Base-by-base conservation (phyloP, 306 rosid genomes). In the Cucurbita argyrosperma region DNA sequence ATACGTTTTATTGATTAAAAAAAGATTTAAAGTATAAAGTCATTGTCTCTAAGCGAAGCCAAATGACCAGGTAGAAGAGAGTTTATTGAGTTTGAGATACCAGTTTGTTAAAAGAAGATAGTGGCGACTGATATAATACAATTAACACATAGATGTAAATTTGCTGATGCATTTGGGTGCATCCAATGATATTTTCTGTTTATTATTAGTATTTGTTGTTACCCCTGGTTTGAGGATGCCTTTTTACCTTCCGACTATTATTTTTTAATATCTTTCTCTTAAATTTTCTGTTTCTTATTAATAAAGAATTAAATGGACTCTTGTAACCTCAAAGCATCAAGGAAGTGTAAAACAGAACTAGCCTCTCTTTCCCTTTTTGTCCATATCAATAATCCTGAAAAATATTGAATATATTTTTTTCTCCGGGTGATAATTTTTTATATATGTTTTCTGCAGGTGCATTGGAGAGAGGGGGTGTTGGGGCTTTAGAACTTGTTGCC, bases 401-500 rank as follows among this genome's bases (percentile, higher is more conserved):
- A 50, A 39, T 37, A 66, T 61, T 39, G 14, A 64, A n/a, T 16
- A 50, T 61, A 16, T 30, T 10, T 13, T 39, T 63, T 51, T 23
- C 10, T 46, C 47, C 21, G 45, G 40, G 73, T 42, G 38, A 47
- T 7, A 68, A 68, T 23, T 46, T 43, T 43, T 47, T 42, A 23
- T 68, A 47, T 26, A 49, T 21, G 21, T 46, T 68, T 67, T 47
- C 56, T 75, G 35, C 85, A 94, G 99, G 86, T 82, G 96, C 96
- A 62, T 83, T 94, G 76, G 99, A 94, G 60, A 91, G 91, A 84
- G 97, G 96, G 62, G 97, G 99, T 66, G 99, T 94, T 78, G 99
- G 99, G 85, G 99, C 99, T 66, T 85, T 94, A 5, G 99, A 94
- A 89, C 90, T 94, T 85, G 99, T 94, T 85, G 99, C 99, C 76